Evolutionary conservation across 2,329 filamentous ascomycete genomes (phyloP).

Genomic region (Colletotrichum gigasporum): DNA sequence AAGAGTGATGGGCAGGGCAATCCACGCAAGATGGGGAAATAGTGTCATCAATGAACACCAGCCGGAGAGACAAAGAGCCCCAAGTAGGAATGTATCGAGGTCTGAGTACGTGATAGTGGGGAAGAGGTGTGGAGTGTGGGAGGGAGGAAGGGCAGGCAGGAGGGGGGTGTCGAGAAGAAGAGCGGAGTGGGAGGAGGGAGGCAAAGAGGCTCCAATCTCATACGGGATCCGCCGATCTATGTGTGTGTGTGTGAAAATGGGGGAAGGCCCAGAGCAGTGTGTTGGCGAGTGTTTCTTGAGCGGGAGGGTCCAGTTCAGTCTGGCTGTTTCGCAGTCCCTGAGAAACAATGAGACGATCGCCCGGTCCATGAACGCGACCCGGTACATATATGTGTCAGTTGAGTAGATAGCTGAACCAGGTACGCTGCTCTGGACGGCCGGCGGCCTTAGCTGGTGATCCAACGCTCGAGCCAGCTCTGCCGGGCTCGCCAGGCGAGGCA

Average conservation of each 20-base stretch:
- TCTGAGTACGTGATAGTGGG: slow-evolving; percentile 31
- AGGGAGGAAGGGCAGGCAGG: slow-evolving; percentile 8
- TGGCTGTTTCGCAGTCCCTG: slow-evolving; percentile 34
- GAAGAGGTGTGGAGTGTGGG: slow-evolving; percentile 23
- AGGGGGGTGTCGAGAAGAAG: slow-evolving; percentile 22
- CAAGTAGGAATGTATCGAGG: slow-evolving; percentile 45
- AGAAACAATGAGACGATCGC: slow-evolving; percentile 33
- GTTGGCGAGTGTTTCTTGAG: slow-evolving; percentile 18
- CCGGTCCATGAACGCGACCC: slow-evolving; percentile 31
- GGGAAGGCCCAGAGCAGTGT: background rate
- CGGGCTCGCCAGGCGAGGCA: slow-evolving; percentile 1
- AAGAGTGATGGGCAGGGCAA: slow-evolving; percentile 21
- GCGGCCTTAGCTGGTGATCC: slow-evolving; percentile 17
- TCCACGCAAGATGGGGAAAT: slow-evolving; percentile 32
- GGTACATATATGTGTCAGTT: slow-evolving; percentile 28
- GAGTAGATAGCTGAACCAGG: slow-evolving; percentile 22
- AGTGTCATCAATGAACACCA: slow-evolving; percentile 32
- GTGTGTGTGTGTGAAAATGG: background rate
- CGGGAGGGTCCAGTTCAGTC: slow-evolving; percentile 24
- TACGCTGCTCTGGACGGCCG: slow-evolving; percentile 16
- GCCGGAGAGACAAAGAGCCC: slow-evolving; percentile 46
- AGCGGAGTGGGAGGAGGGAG: slow-evolving; percentile 24
- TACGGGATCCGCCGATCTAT: slow-evolving; percentile 16
- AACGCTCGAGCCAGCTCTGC: slow-evolving; percentile 27
- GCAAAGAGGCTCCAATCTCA: slow-evolving; percentile 31